Evolutionary conservation across 495 filamentous ascomycete genomes (phyloP).

Genomic region (Penicillium dipodomyicola): DNA sequence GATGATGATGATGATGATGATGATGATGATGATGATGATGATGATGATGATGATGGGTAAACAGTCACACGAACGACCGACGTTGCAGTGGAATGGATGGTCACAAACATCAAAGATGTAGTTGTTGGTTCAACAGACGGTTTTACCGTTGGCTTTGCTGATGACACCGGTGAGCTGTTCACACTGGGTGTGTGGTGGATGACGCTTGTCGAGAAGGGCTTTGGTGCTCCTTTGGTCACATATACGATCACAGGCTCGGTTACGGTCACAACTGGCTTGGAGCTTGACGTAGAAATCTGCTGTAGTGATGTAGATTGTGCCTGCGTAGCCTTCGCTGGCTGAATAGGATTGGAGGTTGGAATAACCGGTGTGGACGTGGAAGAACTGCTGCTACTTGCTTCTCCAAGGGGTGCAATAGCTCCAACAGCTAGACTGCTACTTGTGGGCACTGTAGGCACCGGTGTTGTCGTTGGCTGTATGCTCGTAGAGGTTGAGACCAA

Average conservation of each 20-base stretch:
- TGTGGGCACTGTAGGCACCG: neutral
- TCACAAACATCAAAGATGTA: neutral
- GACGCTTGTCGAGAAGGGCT: slow-evolving; percentile 14
- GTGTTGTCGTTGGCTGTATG: neutral
- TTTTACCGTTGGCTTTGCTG: neutral
- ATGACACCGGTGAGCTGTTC: neutral
- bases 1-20: neutral
- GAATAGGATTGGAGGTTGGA: neutral
- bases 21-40: too few relatives aligned
- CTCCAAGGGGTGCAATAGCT: neutral
- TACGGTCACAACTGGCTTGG: slow-evolving; percentile 10
- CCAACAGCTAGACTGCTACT: neutral
- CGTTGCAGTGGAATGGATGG: neutral
- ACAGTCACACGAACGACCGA: slow-evolving; percentile 13
- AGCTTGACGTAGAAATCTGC: neutral
- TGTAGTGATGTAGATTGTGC: neutral
- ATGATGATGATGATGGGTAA: slow-evolving; percentile 3
- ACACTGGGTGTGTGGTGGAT: neutral
- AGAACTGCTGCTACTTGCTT: neutral
- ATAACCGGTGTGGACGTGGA: neutral
- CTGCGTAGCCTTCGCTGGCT: neutral
- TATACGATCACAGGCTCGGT: slow-evolving; percentile 16
- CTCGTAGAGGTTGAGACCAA: neutral
- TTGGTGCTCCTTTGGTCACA: slow-evolving; percentile 12
- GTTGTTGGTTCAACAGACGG: neutral